A percentile compares a stretch with the other conserved stretches of the same genome.
Evolutionary conservation across 768 basidiomycete species (phyloP).

Genomic region (Rubroboletus satanas): DNA sequence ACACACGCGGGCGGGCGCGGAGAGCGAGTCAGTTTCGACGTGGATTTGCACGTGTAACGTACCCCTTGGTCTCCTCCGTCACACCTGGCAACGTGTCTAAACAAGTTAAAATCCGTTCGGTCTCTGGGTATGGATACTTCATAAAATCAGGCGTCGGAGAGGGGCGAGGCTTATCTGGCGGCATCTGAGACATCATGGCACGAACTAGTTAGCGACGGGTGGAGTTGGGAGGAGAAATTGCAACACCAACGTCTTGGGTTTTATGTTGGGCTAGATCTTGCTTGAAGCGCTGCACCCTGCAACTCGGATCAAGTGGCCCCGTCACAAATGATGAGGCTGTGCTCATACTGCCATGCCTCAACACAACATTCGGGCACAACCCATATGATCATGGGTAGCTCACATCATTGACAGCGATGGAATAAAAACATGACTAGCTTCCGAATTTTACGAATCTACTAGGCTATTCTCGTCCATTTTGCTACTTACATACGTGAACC

Average conservation of each 20-base stretch:
- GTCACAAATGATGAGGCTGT: no score
- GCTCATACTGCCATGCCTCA: no score
- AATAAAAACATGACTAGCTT: conserved; percentile 1
- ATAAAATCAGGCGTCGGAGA: conserved; percentile 11
- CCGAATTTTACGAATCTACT: conserved; percentile 1
- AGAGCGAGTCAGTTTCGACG: not conserved
- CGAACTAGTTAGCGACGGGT: not conserved
- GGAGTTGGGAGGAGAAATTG: not conserved
- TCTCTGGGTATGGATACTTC: conserved; percentile 17
- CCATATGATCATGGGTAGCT: no score
- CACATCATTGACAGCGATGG: not conserved
- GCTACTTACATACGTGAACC: not conserved
- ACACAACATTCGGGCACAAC: no score
- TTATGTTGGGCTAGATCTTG: not conserved
- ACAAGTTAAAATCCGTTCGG: not conserved
- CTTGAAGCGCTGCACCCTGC: not conserved
- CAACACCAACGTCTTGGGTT: not conserved
- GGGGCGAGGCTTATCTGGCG: conserved; percentile 6
- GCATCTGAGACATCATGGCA: conserved; percentile 4
- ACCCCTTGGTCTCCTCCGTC: conserved; percentile 25
- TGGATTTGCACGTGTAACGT: not conserved
- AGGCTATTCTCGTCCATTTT: not conserved
- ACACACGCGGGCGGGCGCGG: not conserved
- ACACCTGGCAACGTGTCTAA: conserved; percentile 11
- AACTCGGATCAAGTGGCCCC: conserved; percentile 1